A percentile compares a stretch with the other conserved stretches of the same genome.
These are phyloP conservation scores for Pseudonitzschia pungens DNA, from an alignment of 108 stramenopile genomes.

Conservation along the genomic window DNA sequence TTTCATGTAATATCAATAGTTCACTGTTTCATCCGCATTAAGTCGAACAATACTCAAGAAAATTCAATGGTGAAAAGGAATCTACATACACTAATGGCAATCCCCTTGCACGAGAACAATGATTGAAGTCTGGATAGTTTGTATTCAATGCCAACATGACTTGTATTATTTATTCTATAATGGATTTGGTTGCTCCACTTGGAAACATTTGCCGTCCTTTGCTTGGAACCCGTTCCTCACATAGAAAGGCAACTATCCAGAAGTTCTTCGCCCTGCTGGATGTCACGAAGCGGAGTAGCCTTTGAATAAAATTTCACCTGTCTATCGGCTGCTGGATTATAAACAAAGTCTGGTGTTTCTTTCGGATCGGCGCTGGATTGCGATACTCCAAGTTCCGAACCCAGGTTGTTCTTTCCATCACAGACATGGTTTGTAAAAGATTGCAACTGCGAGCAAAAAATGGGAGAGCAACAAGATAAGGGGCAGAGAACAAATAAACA, in stretches of 20 bases:
- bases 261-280: conserved; percentile 29
- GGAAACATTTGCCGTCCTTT: conserved; percentile 18
- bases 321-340: conserved; percentile 32
- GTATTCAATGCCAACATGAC: neutral
- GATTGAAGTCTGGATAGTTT: no score
- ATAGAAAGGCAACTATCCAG: conserved; percentile 29
- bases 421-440: conserved; percentile 25
- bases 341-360: conserved; percentile 11
- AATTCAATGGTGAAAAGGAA: no score
- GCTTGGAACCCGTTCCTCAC: neutral
- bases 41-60: no score
- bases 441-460: neutral
- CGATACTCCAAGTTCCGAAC: conserved; percentile 8
- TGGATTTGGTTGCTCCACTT: neutral
- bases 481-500: neutral
- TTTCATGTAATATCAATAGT: no score
- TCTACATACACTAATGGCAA: no score
- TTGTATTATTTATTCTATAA: neutral
- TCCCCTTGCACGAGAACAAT: no score
- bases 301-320: neutral
- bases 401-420: conserved; percentile 14
- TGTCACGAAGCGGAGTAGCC: conserved; percentile 12
- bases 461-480: conserved; percentile 3
- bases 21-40: no score
- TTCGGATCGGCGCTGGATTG: conserved; percentile 3